A percentile compares a stretch with the other conserved stretches of the same genome.
These are phyloP conservation scores for Acanthamoeba polyphaga DNA, from an alignment of 208 protist genomes.

Conservation along the genomic window DNA sequence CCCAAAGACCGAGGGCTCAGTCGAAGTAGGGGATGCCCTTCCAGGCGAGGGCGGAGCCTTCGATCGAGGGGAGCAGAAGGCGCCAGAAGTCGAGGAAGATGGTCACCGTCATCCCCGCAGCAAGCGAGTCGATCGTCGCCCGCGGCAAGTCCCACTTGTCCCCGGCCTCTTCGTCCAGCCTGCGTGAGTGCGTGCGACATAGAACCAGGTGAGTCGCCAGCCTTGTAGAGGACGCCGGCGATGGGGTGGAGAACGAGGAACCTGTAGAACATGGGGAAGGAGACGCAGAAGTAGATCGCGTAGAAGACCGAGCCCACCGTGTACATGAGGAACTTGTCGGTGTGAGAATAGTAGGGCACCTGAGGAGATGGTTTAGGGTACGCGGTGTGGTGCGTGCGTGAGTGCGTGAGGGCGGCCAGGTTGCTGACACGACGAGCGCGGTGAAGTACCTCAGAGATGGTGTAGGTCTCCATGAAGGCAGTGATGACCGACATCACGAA, in stretches of 20 bases:
- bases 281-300: conserved; percentile 88
- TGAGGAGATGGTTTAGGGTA: neutral
- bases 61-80: conserved; percentile 80
- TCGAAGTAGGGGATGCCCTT: conserved; percentile 73
- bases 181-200: neutral
- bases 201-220: neutral
- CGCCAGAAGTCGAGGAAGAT: conserved; percentile 88
- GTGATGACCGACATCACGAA: conserved; percentile 83
- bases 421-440: neutral
- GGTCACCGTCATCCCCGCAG: conserved; percentile 85
- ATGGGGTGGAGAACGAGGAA: neutral
- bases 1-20: neutral
- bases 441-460: conserved; percentile 76
- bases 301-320: conserved; percentile 86
- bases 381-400: neutral
- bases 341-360: conserved; percentile 87
- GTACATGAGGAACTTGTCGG: conserved; percentile 86
- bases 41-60: neutral
- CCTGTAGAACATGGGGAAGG: conserved; percentile 88
- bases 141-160: conserved; percentile 81
- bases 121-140: conserved; percentile 80
- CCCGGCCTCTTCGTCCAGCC: conserved; percentile 84
- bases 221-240: neutral
- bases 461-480: conserved; percentile 89
- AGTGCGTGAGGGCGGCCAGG: neutral